These are phyloP conservation scores for Helianthus tuberosus DNA, from an alignment of 129 eudicot genomes.

Conservation along the genomic window DNA sequence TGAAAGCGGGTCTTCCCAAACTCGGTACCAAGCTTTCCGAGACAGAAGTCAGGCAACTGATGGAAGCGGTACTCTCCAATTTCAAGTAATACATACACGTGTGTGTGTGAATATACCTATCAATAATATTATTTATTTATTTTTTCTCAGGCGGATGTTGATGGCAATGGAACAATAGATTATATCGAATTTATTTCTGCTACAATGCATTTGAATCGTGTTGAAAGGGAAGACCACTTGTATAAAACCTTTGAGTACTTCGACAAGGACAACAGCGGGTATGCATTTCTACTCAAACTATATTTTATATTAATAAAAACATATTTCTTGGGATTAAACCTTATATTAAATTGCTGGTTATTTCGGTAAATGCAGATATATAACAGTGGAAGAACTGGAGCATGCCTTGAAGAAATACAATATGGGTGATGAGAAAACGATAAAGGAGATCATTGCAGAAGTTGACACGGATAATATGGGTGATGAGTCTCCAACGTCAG, in stretches of 20 bases:
- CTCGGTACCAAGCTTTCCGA: constrained; percentile 94
- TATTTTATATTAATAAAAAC: constrained; percentile 1
- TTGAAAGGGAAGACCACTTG: constrained; percentile 92
- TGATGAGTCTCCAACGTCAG: no score
- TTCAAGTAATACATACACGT: no score
- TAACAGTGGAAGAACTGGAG: constrained; percentile 91
- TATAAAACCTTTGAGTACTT: constrained; percentile 91
- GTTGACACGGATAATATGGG: constrained; percentile 92
- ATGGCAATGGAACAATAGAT: constrained; percentile 96
- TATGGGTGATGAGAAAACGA: constrained; percentile 94
- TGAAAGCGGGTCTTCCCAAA: constrained; percentile 90
- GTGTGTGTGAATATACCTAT: not conserved
- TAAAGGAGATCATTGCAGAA: constrained; percentile 92
- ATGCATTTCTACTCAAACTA: constrained; percentile 14
- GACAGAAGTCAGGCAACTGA: constrained; percentile 83
- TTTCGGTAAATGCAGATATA: constrained; percentile 54
- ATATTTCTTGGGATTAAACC: constrained; percentile 3
- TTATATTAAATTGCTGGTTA: not conserved
- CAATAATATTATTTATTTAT: not conserved
- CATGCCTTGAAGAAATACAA: constrained; percentile 89
- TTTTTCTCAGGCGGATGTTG: constrained; percentile 83
- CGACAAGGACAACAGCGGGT: constrained; percentile 96
- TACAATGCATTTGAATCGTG: constrained; percentile 94
- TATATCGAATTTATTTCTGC: constrained; percentile 94
- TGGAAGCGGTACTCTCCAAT: constrained; percentile 81